Percentiles rank a stretch among this genome's conserved stretches.
Evolutionary conservation across 2,329 filamentous ascomycete genomes (phyloP).

Genomic region (Ophiostoma montium): DNA sequence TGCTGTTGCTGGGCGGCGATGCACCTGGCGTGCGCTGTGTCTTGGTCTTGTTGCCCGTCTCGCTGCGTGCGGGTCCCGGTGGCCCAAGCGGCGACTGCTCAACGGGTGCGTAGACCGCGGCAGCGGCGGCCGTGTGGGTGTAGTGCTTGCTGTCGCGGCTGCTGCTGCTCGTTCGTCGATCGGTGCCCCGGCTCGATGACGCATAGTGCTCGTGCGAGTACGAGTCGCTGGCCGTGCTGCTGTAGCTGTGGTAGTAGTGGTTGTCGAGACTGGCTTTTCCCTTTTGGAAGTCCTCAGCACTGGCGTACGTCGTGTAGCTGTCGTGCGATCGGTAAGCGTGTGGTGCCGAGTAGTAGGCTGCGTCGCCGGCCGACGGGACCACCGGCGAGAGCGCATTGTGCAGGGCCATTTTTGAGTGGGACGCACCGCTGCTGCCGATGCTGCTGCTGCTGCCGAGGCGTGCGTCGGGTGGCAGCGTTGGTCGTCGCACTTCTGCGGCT

Average conservation of each 20-base stretch:
- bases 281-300: constrained; percentile 4
- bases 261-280: constrained; percentile 1
- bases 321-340: not conserved
- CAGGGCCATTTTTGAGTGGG: not conserved
- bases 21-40: not conserved
- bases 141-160: not conserved
- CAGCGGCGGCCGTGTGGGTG: not conserved
- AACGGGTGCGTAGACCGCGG: not conserved
- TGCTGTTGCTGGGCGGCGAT: not conserved
- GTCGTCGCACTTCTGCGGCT: too few species aligned
- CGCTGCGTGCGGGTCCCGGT: not conserved
- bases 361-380: not conserved
- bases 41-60: not conserved
- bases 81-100: not conserved
- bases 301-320: not conserved
- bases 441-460: not conserved
- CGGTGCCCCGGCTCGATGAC: not conserved
- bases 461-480: too few species aligned
- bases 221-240: not conserved
- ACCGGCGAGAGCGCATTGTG: not conserved
- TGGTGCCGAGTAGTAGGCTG: constrained; percentile 1
- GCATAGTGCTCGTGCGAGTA: not conserved
- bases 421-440: not conserved
- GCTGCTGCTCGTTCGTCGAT: not conserved
- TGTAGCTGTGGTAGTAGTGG: not conserved